Conservation (phyloP, 1,139 yeast genomes). For the Yamadazyma atlantica region DNA sequence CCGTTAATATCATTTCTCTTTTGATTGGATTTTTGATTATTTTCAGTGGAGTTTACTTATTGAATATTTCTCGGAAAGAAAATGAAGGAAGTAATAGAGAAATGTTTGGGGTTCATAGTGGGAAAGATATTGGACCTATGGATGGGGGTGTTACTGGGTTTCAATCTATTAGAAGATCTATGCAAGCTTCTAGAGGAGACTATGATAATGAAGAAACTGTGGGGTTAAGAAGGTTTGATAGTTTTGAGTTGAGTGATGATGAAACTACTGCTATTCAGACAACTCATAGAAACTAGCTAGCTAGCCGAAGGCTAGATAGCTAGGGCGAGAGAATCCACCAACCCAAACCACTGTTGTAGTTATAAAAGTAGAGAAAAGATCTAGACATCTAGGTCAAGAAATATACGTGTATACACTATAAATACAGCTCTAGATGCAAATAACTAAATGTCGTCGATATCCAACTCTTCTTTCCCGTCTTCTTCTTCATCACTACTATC, state of each 20-base stretch:
- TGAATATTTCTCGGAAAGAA: constrained; percentile 75
- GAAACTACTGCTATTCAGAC: constrained; percentile 19
- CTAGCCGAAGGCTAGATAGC: background rate
- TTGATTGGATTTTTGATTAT: constrained; percentile 85
- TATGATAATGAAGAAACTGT: constrained; percentile 51
- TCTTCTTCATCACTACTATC: constrained; percentile 78
- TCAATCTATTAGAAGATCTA: constrained; percentile 56
- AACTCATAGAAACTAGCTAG: constrained; percentile 8
- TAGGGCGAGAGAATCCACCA: too few relatives aligned
- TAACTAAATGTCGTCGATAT: constrained; percentile 74
- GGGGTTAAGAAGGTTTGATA: constrained; percentile 62
- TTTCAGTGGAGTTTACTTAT: constrained; percentile 81
- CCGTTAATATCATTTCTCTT: constrained; percentile 80
- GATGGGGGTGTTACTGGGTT: constrained; percentile 83
- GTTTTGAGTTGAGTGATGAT: constrained; percentile 56
- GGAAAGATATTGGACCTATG: constrained; percentile 63
- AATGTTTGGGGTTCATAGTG: constrained; percentile 61
- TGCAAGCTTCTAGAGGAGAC: constrained; percentile 64
- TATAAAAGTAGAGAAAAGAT: too few relatives aligned
- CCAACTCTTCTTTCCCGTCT: constrained; percentile 60
- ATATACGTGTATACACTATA: too few relatives aligned
- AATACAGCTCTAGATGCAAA: constrained; percentile 7
- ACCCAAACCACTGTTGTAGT: too few relatives aligned
- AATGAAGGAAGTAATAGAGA: constrained; percentile 55
- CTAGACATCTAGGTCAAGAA: too few relatives aligned